A percentile compares a stretch with the other conserved stretches of the same genome.
Conservation (phyloP, 2,329 filamentous ascomycete genomes). For the Penicillium brevicompactum region DNA sequence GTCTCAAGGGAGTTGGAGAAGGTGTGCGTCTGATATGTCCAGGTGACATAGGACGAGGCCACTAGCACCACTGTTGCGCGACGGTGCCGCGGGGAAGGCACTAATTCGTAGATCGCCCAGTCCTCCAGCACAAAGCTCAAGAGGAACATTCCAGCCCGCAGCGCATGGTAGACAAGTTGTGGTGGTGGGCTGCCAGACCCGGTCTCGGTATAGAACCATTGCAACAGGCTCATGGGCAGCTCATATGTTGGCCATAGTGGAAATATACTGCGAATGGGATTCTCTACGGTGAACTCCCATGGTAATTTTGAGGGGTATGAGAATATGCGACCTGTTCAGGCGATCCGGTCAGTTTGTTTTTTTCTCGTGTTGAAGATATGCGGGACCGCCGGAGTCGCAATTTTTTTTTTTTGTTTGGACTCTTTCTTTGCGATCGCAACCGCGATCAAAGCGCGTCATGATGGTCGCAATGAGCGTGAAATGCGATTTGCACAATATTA, state of each 20-base stretch:
- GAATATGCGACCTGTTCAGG: constrained; percentile 78
- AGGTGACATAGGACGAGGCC: constrained; percentile 96
- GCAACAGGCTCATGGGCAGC: constrained; percentile 86
- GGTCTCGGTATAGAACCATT: constrained; percentile 89
- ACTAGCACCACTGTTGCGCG: constrained; percentile 78
- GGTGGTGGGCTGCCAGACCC: constrained; percentile 74
- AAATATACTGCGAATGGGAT: constrained; percentile 93
- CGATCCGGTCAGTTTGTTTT: constrained; percentile 7
- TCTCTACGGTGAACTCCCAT: constrained; percentile 91
- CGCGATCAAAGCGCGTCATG: neutral
- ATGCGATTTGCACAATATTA: neutral
- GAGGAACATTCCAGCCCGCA: constrained; percentile 88
- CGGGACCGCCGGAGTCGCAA: constrained; percentile 3
- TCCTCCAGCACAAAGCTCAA: constrained; percentile 96
- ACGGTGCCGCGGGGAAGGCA: constrained; percentile 71
- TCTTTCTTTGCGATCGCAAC: neutral
- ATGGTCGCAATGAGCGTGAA: neutral
- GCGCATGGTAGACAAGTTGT: constrained; percentile 83
- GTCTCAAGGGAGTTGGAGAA: constrained; percentile 98
- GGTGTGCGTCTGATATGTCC: constrained; percentile 97
- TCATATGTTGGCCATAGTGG: constrained; percentile 96
- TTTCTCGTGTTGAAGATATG: constrained; percentile 1
- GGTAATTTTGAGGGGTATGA: constrained; percentile 85
- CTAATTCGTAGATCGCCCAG: constrained; percentile 93
- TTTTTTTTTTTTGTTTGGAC: neutral